phyloP scores from a whole-genome alignment of 2,329 filamentous ascomycete genomes.

The Claviceps pazoutovae region DNA sequence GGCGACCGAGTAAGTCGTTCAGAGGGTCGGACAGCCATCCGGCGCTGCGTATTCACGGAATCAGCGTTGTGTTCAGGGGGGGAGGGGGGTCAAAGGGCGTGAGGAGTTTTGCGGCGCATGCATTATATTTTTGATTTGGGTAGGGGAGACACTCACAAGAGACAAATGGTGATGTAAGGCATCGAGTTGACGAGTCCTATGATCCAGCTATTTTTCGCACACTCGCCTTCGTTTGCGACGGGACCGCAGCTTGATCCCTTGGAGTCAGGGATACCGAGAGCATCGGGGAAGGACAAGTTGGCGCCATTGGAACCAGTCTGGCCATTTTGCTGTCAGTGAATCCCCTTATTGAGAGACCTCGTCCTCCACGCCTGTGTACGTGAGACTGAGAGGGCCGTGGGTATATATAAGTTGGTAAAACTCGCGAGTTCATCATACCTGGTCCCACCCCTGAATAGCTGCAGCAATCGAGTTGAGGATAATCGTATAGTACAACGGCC shows the following conservation, averaged over 20 bases:
- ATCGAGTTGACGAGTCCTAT: conserved; percentile 45
- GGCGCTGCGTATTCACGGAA: conserved; percentile 20
- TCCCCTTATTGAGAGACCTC: no score
- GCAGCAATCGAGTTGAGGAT: conserved; percentile 38
- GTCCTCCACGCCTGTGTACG: no score
- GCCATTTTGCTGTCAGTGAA: neutral
- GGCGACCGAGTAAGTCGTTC: conserved; percentile 44
- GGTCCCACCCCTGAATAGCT: conserved; percentile 35
- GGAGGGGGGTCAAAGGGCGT: no score
- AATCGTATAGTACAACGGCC: conserved; percentile 34
- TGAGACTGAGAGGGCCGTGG: no score
- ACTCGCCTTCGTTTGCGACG: conserved; percentile 22
- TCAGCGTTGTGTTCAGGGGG: neutral
- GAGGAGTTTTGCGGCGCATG: no score
- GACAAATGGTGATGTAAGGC: conserved; percentile 26
- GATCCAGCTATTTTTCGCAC: conserved; percentile 40
- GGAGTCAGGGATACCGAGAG: conserved; percentile 27
- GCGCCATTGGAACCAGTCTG: conserved; percentile 33
- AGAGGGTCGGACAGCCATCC: conserved; percentile 49
- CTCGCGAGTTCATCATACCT: conserved; percentile 14
- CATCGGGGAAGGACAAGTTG: conserved; percentile 30
- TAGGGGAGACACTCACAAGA: conserved; percentile 24
- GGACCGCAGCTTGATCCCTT: conserved; percentile 18
- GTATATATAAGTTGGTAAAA: no score
- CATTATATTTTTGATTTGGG: no score